phyloP scores from a whole-genome alignment of 306 rosid species.

The Lupinus albus region DNA sequence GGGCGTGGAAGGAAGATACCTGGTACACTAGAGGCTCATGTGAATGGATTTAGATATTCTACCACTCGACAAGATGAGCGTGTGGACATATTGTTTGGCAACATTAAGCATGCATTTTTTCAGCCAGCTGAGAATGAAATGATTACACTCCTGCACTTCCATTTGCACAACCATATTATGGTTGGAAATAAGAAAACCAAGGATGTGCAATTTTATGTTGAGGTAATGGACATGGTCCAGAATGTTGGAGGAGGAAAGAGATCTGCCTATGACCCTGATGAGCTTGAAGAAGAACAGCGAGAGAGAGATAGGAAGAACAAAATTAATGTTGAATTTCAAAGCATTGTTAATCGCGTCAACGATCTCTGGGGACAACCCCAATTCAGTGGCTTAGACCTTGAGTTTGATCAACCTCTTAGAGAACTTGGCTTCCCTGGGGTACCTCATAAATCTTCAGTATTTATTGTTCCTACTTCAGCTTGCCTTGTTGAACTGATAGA shows the following conservation, averaged over 20 bases:
- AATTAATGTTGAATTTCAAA: conserved; percentile 82
- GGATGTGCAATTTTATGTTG: conserved; percentile 88
- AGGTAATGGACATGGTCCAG: conserved; percentile 95
- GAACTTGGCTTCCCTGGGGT: conserved; percentile 98
- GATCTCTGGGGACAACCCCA: conserved; percentile 97
- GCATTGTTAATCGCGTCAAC: conserved; percentile 81
- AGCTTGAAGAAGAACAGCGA: conserved; percentile 97
- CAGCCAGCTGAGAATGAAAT: conserved; percentile 99
- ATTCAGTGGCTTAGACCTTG: conserved; percentile 74
- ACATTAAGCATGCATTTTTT: conserved; percentile 88
- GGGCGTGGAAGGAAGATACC: conserved; percentile 96
- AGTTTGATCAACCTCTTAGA: conserved; percentile 95
- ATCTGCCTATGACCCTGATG: conserved; percentile 94
- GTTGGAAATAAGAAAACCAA: conserved; percentile 94
- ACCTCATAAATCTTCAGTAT: conserved; percentile 86
- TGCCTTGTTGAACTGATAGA: conserved; percentile 94
- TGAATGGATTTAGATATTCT: conserved; percentile 85
- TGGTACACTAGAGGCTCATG: conserved; percentile 88
- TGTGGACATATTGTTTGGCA: conserved; percentile 75
- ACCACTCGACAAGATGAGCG: conserved; percentile 90
- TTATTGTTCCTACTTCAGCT: conserved; percentile 84
- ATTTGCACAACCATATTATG: conserved; percentile 94
- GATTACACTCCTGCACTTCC: conserved; percentile 93
- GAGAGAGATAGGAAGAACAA: conserved; percentile 91
- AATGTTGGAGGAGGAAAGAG: conserved; percentile 85